Percentiles rank a stretch among this genome's conserved stretches.
phyloP scores from a whole-genome alignment of 2,329 filamentous ascomycete species.

The Xylariaceae sp. region DNA sequence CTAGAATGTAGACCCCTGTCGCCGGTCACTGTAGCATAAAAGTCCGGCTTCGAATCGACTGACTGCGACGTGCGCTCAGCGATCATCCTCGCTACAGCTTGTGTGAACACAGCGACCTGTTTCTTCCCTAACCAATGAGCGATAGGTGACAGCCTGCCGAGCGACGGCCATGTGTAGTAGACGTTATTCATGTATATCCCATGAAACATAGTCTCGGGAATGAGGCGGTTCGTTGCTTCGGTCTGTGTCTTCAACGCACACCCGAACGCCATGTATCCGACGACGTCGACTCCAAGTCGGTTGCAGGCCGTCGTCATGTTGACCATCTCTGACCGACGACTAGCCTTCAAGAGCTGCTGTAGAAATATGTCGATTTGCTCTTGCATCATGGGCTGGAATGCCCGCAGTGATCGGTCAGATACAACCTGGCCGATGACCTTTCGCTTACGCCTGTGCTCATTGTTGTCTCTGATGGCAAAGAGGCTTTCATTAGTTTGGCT shows the following conservation, averaged over 20 bases:
- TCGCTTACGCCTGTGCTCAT: conserved; percentile 12
- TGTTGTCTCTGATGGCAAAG: conserved; percentile 8
- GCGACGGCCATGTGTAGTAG: neutral
- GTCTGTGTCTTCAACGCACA: conserved; percentile 10
- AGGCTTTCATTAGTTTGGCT: too few species aligned
- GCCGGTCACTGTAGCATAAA: neutral
- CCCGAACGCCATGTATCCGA: conserved; percentile 16
- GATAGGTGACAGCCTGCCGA: neutral
- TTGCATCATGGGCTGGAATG: conserved; percentile 14
- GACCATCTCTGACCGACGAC: neutral
- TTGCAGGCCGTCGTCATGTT: conserved; percentile 14
- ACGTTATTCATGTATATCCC: neutral
- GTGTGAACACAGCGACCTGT: neutral
- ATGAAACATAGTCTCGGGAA: neutral
- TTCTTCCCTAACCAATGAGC: conserved; percentile 2
- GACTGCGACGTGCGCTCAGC: neutral
- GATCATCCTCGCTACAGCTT: conserved; percentile 7
- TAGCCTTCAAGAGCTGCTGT: conserved; percentile 1
- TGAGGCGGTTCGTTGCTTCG: neutral
- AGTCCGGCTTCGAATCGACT: conserved; percentile 2
- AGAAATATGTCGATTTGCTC: conserved; percentile 15
- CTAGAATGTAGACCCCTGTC: neutral
- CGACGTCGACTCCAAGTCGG: conserved; percentile 13
- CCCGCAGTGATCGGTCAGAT: conserved; percentile 15
- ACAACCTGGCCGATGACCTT: conserved; percentile 10